These are phyloP conservation scores for Coniochaeta pulveracea DNA, from an alignment of 2,329 filamentous ascomycete genomes.

Conservation along the genomic window DNA sequence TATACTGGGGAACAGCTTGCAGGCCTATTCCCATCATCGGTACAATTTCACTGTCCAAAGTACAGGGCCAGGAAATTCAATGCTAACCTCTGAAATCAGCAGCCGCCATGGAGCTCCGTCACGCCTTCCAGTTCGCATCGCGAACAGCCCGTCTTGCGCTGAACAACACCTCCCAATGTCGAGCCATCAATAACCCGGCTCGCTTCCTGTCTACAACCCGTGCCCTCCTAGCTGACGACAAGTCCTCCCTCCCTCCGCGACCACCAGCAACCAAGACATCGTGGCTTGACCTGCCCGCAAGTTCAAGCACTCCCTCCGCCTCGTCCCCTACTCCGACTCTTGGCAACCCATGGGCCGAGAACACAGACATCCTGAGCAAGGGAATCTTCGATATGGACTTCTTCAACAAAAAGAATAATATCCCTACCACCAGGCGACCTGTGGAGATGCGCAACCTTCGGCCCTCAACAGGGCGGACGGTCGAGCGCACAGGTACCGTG, in stretches of 20 bases:
- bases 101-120: constrained; percentile 14
- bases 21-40: too few relatives aligned
- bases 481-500: constrained; percentile 27
- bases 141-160: constrained; percentile 5
- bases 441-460: constrained; percentile 22
- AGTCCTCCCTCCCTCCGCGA: neutral
- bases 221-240: constrained; percentile 12
- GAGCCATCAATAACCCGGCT: neutral
- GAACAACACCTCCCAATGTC: neutral
- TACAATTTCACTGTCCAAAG: too few relatives aligned
- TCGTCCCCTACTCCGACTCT: too few relatives aligned
- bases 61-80: too few relatives aligned
- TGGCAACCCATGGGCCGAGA: too few relatives aligned
- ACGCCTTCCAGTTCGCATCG: constrained; percentile 10
- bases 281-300: constrained; percentile 2
- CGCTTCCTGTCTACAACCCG: constrained; percentile 2
- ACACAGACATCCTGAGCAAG: too few relatives aligned
- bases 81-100: neutral
- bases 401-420: too few relatives aligned
- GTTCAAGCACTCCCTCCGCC: neutral
- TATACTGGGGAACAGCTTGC: too few relatives aligned
- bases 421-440: too few relatives aligned
- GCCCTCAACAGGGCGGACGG: constrained; percentile 31
- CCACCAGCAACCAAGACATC: constrained; percentile 1
- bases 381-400: too few relatives aligned